Conservation (phyloP, 148 eudicot genomes). For the Vaccinium corymbosum region DNA sequence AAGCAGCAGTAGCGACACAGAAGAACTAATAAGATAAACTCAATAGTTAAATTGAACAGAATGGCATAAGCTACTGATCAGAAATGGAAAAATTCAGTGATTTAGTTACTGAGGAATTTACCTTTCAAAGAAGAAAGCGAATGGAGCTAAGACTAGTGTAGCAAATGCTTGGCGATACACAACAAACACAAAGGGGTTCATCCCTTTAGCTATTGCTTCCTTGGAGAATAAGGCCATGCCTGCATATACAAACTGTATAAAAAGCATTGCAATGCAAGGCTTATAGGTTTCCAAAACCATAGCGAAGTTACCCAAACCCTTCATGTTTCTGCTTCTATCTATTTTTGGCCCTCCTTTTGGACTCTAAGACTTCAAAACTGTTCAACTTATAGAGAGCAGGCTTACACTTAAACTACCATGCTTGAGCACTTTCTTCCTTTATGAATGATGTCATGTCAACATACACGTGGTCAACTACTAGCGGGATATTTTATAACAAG, state of each 20-base stretch:
- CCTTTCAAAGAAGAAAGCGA: constrained; percentile 40
- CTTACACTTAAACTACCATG: background rate
- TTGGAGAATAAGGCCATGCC: constrained; percentile 42
- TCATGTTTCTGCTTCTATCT: background rate
- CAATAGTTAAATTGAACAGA: background rate
- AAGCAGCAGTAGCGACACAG: background rate
- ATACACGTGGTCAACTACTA: no score
- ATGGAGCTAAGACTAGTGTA: constrained; percentile 31
- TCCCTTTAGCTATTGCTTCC: constrained; percentile 28
- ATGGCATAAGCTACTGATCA: background rate
- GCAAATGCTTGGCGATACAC: constrained; percentile 38
- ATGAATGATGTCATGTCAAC: no score
- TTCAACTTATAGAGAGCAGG: background rate
- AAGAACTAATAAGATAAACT: background rate
- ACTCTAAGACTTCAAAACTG: background rate
- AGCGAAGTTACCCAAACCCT: background rate
- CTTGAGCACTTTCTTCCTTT: background rate
- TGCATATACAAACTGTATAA: constrained; percentile 30
- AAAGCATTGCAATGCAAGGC: constrained; percentile 31
- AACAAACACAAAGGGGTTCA: constrained; percentile 32
- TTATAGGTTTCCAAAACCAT: constrained; percentile 24
- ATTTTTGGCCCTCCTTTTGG: background rate
- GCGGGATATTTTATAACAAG: no score
- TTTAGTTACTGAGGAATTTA: background rate
- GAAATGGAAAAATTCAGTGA: background rate